Evolutionary conservation across 2,329 filamentous ascomycete species (phyloP), one percentile per base, ranked within the genome.

Genomic region (Cadophora malorum): DNA sequence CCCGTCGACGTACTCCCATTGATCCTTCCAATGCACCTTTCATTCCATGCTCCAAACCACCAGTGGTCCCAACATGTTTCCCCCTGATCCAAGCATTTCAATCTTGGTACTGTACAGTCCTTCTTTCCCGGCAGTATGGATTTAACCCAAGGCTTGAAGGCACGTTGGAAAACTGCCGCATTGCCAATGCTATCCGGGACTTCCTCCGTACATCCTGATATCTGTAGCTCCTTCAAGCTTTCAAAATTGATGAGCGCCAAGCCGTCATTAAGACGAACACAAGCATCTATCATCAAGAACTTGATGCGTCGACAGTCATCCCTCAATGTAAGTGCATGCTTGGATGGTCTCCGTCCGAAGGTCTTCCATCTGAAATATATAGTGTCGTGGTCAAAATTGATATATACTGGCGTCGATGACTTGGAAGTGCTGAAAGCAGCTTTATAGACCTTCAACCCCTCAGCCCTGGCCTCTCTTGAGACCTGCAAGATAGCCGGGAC

Each of bases 341-440:
- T 60, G 4, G 53, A 38, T 14, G 65, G 59, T 31, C 53, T 28
- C 10, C 50, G 65, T 31, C 65, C 65, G n/a, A 67, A 63, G 4
- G 65, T 58, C 21, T 63, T 41, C 59, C 60, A 63, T 33, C 35
- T n/a, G 45, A 69, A 56, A 7, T 12, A 66, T 12, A 64, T 31
- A 6, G 53, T 66, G n/a, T 69, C 60, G 58, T 60, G 50, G 7
- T 69, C 67, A 52, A 68, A 65, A n/a, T 60, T 63, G 53, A 69
- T 45, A 14, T 53, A 66, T 33, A 65, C 45, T 9, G 58, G 47
- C 8, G 33, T 25, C 8, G 28, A 38, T n/a, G 56, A 68, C 3
- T 33, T 4, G 16, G 52, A 52, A 38, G 49, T 65, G 8, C 52
- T 63, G 50, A 65, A 65, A 16, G 49, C 23, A 21, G 66, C 58